Evolutionary conservation across 2,329 filamentous ascomycete species (phyloP), one percentile per base, ranked within the genome.

Genomic region (Pseudonectria foliicola): DNA sequence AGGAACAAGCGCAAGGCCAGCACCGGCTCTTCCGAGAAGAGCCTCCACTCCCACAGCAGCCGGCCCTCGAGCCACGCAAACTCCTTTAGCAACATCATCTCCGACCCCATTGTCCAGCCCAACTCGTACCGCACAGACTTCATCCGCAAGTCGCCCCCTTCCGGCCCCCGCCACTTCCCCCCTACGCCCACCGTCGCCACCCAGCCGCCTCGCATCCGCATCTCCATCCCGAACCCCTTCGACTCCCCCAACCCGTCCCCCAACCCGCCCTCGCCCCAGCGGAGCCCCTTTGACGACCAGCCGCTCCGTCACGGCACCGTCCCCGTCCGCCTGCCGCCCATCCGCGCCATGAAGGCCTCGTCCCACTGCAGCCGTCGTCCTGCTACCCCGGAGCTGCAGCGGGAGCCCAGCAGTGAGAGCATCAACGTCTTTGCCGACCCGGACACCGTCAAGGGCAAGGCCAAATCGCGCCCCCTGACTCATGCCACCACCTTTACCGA

Each of bases 391-490:
- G 46, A 53, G 27, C 37, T 63, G 33, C 55, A 62, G 29, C 56
- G 63, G n/a, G 63, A 68, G 41, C 60, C 62, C 3, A 70, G 64
- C 46, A 63, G 57, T 33, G 65, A 70, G 50, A 67, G 65, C 54
- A 74, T 75, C 52, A 67, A 71, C 42, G 60, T 76, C 7, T 74
- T 71, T 38, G 68, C 68, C 2, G 71, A 73, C 44, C 64, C 66
- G 13, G 54, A 57, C 31, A 68, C 63, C 2, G 60, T 68, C 15
- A 59, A 38, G 28, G 33, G 25, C 25, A 34, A 31, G 23, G 32
- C 27, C 29, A 46, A 49, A 29, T 29, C 54, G 12, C 42, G 40
- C 24, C 45, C 43, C 10, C 29, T 57, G 35, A 50, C 52, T 23
- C 56, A 60, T 25, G 49, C 56, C 43, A 73, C 73, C 1, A 72